A percentile compares a stretch with the other conserved stretches of the same genome.
phyloP scores from a whole-genome alignment of 805 yeast species.

The Kuraishia hungarica region DNA sequence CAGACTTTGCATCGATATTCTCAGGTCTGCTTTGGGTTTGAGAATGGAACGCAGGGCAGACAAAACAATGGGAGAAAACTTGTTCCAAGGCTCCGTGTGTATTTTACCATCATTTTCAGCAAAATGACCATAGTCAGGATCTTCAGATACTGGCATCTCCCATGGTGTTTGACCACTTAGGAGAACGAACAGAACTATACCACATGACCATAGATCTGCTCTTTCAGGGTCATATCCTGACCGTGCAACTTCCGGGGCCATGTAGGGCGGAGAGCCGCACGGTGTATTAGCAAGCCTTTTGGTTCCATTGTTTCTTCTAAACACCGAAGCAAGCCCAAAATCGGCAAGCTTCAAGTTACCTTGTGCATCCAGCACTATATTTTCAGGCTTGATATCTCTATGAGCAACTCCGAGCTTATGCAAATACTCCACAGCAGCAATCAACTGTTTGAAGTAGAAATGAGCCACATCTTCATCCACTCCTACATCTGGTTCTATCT shows the following conservation, averaged over 20 bases:
- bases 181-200: slow-evolving; percentile 53
- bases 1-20: slow-evolving; percentile 34
- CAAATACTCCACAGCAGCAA: slow-evolving; percentile 49
- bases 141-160: slow-evolving; percentile 53
- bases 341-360: slow-evolving; percentile 72
- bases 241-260: slow-evolving; percentile 59
- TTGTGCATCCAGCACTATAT: slow-evolving; percentile 48
- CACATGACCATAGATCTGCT: slow-evolving; percentile 66
- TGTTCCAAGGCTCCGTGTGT: slow-evolving; percentile 44
- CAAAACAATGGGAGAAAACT: slow-evolving; percentile 36
- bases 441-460: slow-evolving; percentile 58
- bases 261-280: slow-evolving; percentile 70
- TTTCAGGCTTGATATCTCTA: slow-evolving; percentile 64
- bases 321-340: slow-evolving; percentile 66
- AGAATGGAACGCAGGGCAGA: slow-evolving; percentile 45
- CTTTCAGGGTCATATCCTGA: slow-evolving; percentile 47
- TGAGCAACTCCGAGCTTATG: slow-evolving; percentile 62
- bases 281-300: slow-evolving; percentile 39
- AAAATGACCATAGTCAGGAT: slow-evolving; percentile 35
- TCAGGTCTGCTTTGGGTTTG: slow-evolving; percentile 35
- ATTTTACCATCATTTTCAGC: slow-evolving; percentile 36
- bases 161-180: slow-evolving; percentile 64
- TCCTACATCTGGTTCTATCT: slow-evolving; percentile 70
- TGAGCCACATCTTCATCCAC: slow-evolving; percentile 60
- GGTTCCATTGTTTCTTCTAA: slow-evolving; percentile 37